A percentile compares a stretch with the other conserved stretches of the same genome.
Evolutionary conservation across 2,329 filamentous ascomycete species (phyloP).

Genomic region (Verticillium dahliae): DNA sequence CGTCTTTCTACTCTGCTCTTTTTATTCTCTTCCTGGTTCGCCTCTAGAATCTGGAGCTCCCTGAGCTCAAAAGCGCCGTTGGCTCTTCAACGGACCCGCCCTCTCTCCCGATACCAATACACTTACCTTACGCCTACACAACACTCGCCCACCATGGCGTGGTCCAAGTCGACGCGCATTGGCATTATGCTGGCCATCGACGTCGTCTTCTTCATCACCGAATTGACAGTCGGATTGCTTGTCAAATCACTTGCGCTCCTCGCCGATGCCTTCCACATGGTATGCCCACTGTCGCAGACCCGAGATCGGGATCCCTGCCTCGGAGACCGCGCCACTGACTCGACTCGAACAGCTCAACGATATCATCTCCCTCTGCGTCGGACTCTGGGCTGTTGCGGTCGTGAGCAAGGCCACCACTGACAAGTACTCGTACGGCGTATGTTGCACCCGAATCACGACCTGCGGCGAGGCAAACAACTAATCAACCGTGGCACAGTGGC

Average conservation of each 20-base stretch:
- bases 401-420: slow-evolving; percentile 80
- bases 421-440: slow-evolving; percentile 88
- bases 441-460: too few species aligned
- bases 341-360: slow-evolving; percentile 69
- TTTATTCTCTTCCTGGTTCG: too few species aligned
- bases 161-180: slow-evolving; percentile 90
- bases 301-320: background rate
- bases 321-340: background rate
- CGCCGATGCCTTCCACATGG: slow-evolving; percentile 98
- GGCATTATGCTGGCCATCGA: slow-evolving; percentile 90
- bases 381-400: slow-evolving; percentile 90
- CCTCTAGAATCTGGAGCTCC: too few species aligned
- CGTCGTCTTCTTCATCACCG: slow-evolving; percentile 80
- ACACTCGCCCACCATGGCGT: slow-evolving; percentile 52
- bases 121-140: too few species aligned
- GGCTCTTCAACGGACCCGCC: too few species aligned
- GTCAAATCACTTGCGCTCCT: slow-evolving; percentile 90
- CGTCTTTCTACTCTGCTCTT: too few species aligned
- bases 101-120: too few species aligned
- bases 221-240: slow-evolving; percentile 77
- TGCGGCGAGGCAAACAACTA: slow-evolving; percentile 3
- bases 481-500: slow-evolving; percentile 62
- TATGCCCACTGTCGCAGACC: slow-evolving; percentile 28
- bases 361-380: slow-evolving; percentile 88
- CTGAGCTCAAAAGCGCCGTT: too few species aligned